Evolutionary conservation across 306 rosid genomes (phyloP), one percentile per base, ranked within the genome.

Genomic region (Fagus sylvatica): DNA sequence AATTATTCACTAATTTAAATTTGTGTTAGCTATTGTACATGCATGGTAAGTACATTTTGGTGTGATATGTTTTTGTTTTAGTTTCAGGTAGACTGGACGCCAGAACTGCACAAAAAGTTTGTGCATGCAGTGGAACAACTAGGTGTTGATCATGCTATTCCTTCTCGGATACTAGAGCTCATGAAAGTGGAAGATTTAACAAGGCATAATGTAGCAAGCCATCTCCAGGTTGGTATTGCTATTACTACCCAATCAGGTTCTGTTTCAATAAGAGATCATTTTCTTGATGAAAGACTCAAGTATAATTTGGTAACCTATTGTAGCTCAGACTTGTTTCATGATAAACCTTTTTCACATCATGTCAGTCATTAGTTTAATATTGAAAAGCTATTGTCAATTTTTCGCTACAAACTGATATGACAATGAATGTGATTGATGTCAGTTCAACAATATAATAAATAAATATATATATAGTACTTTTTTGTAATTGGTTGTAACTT

Each of bases 181-280:
- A 96, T 96, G 99, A 91, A 93, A 80, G 89, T 92, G 71, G 94
- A 91, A 53, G 96, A 94, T 36, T 88, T 96, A 89, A 96, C 98
- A 2, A 90, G 99, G 90, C 98, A 96, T 83, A 96, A 96, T 61
- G 94, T 96, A 40, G 99, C 99, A 40, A 96, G 99, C 80, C 99
- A 96, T 84, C 99, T 96, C 72, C 99, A 96, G 99, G 99, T 93
- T 71, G 48, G 83, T 81, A 37, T 39, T 83, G 77, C 66, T 9
- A 70, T 74, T 64, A 53, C 49, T 79, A 65, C 53, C 78, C 40
- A 36, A 55, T 43, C 53, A 57, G 13, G 61, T 67, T 72, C 66
- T 40, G 60, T 80, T 46, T 40, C 54, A 53, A 69, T 6, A 43
- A 72, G 61, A 19, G 6, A 22, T 56, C 8, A 56, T 56, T 56